These are phyloP conservation scores for Cerrena zonata DNA, from an alignment of 1,284 basidiomycete species.

Conservation along the genomic window DNA sequence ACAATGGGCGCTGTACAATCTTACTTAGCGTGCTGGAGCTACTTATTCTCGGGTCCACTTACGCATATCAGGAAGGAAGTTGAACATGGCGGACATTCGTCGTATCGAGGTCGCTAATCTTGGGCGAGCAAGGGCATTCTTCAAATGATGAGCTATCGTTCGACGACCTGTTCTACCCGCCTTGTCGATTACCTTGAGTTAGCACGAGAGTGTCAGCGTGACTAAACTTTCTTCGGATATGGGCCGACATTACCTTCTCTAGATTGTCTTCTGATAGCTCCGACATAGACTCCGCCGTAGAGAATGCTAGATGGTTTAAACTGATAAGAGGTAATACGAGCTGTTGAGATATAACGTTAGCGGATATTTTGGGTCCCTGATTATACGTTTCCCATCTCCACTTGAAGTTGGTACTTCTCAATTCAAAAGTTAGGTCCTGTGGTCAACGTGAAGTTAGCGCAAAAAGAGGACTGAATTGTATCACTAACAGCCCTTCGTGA, in stretches of 20 bases:
- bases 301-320: conserved; percentile 59
- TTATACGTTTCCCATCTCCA: conserved; percentile 74
- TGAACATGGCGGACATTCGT: conserved; percentile 65
- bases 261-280: conserved; percentile 52
- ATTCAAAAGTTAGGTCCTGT: conserved; percentile 61
- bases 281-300: conserved; percentile 49
- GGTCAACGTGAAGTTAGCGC: conserved; percentile 8
- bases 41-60: conserved; percentile 24
- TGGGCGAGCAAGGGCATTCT: conserved; percentile 61
- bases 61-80: conserved; percentile 60
- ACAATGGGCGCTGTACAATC: conserved; percentile 23
- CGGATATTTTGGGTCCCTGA: conserved; percentile 55
- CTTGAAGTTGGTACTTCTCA: conserved; percentile 55
- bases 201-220: conserved; percentile 8
- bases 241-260: conserved; percentile 49
- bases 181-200: conserved; percentile 56
- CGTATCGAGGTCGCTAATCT: conserved; percentile 57
- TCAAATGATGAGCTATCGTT: conserved; percentile 63
- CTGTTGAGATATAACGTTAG: conserved; percentile 68
- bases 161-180: conserved; percentile 60
- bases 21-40: neutral
- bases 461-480: neutral
- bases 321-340: conserved; percentile 71
- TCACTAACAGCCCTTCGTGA: conserved; percentile 54
- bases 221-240: neutral